phyloP scores from a whole-genome alignment of 1,284 basidiomycete genomes.

The Apiotrichum montevideense region DNA sequence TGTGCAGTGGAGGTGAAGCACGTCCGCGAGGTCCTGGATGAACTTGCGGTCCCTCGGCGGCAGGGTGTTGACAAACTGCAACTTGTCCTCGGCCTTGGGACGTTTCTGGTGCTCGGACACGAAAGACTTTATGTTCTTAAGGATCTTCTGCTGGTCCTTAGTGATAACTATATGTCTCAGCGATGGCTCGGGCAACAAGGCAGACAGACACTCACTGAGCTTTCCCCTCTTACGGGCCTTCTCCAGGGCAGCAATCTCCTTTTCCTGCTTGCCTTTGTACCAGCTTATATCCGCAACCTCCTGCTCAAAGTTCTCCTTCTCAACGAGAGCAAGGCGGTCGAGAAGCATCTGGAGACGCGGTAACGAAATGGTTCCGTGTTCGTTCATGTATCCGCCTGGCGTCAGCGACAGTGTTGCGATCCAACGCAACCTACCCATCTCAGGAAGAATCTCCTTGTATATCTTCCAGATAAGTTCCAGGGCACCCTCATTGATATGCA shows the following conservation, averaged over 20 bases:
- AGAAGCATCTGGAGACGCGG: constrained; percentile 78
- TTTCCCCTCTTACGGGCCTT: constrained; percentile 45
- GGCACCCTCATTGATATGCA: constrained; percentile 97
- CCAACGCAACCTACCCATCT: constrained; percentile 13
- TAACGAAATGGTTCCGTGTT: constrained; percentile 75
- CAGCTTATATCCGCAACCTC: constrained; percentile 82
- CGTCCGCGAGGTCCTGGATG: constrained; percentile 64
- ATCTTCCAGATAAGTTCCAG: constrained; percentile 87
- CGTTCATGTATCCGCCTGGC: constrained; percentile 90
- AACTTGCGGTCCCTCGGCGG: constrained; percentile 71
- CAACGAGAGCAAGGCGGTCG: constrained; percentile 79
- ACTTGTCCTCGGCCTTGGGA: constrained; percentile 47
- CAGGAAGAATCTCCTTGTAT: constrained; percentile 85
- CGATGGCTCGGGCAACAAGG: too few relatives aligned
- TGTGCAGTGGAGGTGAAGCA: constrained; percentile 65
- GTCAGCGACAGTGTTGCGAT: constrained; percentile 24
- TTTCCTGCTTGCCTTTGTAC: constrained; percentile 81
- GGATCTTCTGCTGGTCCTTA: constrained; percentile 64
- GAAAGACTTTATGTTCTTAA: constrained; percentile 68
- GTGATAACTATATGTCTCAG: constrained; percentile 57
- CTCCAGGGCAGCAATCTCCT: constrained; percentile 55
- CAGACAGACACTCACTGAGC: constrained; percentile 27
- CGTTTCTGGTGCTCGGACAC: constrained; percentile 55
- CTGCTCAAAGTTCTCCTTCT: constrained; percentile 82
- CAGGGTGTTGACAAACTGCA: constrained; percentile 69